These are phyloP conservation scores for Mycena haematopus DNA, from an alignment of 768 basidiomycete genomes.

Conservation along the genomic window DNA sequence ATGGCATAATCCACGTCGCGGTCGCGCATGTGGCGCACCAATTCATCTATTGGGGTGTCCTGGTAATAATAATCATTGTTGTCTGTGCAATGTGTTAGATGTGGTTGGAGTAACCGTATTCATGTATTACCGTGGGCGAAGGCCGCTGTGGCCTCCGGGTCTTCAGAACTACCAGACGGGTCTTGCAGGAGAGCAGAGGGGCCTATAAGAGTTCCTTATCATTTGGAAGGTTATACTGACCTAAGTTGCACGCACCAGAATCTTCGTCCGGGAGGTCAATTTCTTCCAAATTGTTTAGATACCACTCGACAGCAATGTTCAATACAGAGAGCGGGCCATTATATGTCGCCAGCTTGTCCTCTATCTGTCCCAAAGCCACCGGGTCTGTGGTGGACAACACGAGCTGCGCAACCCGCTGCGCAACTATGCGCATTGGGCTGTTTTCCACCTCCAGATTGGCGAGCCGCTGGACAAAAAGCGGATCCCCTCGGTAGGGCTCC, in stretches of 20 bases:
- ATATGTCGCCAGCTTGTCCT: conserved; percentile 25
- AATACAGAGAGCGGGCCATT: conserved; percentile 26
- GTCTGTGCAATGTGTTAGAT: conserved; percentile 3
- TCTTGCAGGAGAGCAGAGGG: background rate
- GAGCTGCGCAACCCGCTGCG: conserved; percentile 23
- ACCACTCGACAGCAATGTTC: conserved; percentile 25
- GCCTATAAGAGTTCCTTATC: too few relatives aligned
- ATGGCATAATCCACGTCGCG: conserved; percentile 27
- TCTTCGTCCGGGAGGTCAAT: background rate
- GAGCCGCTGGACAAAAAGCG: conserved; percentile 14
- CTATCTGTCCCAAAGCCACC: conserved; percentile 10
- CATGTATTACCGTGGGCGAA: background rate
- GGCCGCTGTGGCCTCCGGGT: too few relatives aligned
- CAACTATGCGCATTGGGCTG: conserved; percentile 13
- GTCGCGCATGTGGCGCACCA: conserved; percentile 20
- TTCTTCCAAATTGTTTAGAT: conserved; percentile 11
- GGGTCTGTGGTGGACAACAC: conserved; percentile 19
- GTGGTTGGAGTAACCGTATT: background rate
- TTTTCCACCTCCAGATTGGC: conserved; percentile 1
- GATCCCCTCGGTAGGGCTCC: background rate
- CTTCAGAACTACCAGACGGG: too few relatives aligned
- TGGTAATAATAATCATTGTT: conserved; percentile 27
- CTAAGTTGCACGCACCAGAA: background rate
- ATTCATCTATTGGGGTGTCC: conserved; percentile 27
- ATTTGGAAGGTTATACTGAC: too few relatives aligned